Percentiles rank a stretch among this genome's conserved stretches.
phyloP scores from a whole-genome alignment of 163 green algal species.

The Prototheca wickerhamii region DNA sequence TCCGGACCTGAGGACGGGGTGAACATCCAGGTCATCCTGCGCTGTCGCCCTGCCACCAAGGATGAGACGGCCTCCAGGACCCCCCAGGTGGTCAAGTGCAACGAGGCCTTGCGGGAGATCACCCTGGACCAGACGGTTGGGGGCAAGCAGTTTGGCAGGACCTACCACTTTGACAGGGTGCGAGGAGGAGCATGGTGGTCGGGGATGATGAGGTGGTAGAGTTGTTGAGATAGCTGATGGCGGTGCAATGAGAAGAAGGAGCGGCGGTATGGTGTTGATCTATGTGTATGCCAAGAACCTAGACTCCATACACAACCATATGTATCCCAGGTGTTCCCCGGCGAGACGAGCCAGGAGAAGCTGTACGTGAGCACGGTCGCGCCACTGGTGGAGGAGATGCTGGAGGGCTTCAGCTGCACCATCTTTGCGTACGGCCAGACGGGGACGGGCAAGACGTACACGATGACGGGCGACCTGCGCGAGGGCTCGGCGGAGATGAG shows the following conservation, averaged over 20 bases:
- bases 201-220: not conserved
- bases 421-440: conserved; percentile 94
- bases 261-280: too few species aligned
- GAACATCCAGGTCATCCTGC: conserved; percentile 93
- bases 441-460: conserved; percentile 83
- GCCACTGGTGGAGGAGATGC: conserved; percentile 89
- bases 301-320: too few species aligned
- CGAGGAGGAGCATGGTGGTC: too few species aligned
- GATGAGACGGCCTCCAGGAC: conserved; percentile 56
- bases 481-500: conserved; percentile 33
- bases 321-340: conserved; percentile 82
- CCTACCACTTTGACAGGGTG: conserved; percentile 93
- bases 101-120: conserved; percentile 71
- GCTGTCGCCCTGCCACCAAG: conserved; percentile 79
- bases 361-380: conserved; percentile 78
- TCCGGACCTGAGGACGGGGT: conserved; percentile 49
- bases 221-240: not conserved
- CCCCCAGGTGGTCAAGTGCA: conserved; percentile 70
- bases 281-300: too few species aligned
- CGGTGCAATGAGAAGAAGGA: too few species aligned
- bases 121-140: conserved; percentile 63
- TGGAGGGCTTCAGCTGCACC: conserved; percentile 97
- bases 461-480: conserved; percentile 81
- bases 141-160: conserved; percentile 67
- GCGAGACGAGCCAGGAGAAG: conserved; percentile 69